A percentile compares a stretch with the other conserved stretches of the same genome.
Conservation (phyloP, 2,329 filamentous ascomycete species). For the Cladorrhinum sp. region DNA sequence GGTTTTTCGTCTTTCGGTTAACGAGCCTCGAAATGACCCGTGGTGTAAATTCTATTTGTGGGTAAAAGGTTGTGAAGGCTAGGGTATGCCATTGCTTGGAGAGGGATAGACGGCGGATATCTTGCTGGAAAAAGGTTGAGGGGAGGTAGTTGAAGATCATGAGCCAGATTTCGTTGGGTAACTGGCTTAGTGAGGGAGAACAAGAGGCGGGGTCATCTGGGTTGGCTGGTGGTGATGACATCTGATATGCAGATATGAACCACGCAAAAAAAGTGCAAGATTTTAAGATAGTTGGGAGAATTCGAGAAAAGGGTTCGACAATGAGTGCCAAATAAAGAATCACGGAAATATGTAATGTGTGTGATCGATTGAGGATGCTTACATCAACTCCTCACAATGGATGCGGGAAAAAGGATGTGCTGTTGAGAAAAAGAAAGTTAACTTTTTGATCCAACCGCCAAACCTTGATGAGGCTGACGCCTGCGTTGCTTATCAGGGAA, state of each 20-base stretch:
- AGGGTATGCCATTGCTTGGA: conserved; percentile 23
- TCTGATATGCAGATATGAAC: background rate
- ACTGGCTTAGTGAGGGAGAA: background rate
- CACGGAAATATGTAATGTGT: no score
- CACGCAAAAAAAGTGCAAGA: background rate
- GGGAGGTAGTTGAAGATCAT: conserved; percentile 22
- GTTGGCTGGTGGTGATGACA: background rate
- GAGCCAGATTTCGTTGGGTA: conserved; percentile 19
- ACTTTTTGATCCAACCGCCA: background rate
- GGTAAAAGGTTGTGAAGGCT: conserved; percentile 17
- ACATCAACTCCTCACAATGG: no score
- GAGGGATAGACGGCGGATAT: conserved; percentile 21
- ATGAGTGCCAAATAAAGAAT: no score
- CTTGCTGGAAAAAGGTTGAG: conserved; percentile 22
- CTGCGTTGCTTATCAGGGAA: background rate
- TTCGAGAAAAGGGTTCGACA: background rate
- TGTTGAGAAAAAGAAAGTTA: background rate
- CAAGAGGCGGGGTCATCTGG: background rate
- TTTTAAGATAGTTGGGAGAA: background rate
- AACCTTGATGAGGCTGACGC: background rate
- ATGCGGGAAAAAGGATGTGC: no score
- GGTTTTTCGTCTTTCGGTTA: conserved; percentile 12
- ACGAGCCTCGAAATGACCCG: conserved; percentile 22
- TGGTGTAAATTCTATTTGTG: conserved; percentile 22
- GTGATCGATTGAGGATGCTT: no score